Percentiles rank a stretch among this genome's conserved stretches.
Conservation (phyloP, 2,329 filamentous ascomycete species). For the Apiospora marii region DNA sequence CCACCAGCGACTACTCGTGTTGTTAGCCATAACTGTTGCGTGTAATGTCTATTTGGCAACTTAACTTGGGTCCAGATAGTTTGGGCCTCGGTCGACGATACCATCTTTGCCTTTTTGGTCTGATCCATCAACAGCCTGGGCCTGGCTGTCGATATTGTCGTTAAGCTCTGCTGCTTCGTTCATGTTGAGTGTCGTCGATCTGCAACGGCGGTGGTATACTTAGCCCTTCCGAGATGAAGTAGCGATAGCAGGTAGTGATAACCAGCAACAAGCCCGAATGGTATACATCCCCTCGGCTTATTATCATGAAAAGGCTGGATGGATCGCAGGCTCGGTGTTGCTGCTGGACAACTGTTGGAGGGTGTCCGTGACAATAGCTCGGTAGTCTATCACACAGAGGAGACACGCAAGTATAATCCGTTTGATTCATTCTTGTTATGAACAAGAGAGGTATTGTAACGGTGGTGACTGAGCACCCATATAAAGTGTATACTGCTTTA, state of each 20-base stretch:
- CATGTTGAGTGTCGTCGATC: conserved; percentile 42
- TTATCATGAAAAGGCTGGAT: not conserved
- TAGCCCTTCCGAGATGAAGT: not conserved
- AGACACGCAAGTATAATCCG: not conserved
- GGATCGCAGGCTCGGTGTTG: not conserved
- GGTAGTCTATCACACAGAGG: not conserved
- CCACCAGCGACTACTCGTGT: conserved; percentile 63
- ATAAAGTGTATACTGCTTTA: not conserved
- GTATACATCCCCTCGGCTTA: not conserved
- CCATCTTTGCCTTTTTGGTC: conserved; percentile 36
- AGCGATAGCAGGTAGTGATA: not conserved
- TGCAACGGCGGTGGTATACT: not conserved
- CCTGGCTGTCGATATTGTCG: conserved; percentile 47
- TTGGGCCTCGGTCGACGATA: conserved; percentile 47
- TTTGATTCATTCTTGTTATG: not conserved
- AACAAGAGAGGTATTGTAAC: not conserved
- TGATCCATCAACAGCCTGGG: conserved; percentile 36
- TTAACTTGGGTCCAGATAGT: conserved; percentile 52
- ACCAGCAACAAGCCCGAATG: not conserved
- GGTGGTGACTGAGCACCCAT: not conserved
- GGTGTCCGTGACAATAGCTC: not conserved
- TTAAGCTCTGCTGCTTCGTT: conserved; percentile 48
- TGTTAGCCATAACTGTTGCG: conserved; percentile 1
- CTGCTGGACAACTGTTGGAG: not conserved
- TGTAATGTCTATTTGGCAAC: conserved; percentile 38